Conservation (phyloP, 139 green algal genomes). For the Picochlorum sp. region DNA sequence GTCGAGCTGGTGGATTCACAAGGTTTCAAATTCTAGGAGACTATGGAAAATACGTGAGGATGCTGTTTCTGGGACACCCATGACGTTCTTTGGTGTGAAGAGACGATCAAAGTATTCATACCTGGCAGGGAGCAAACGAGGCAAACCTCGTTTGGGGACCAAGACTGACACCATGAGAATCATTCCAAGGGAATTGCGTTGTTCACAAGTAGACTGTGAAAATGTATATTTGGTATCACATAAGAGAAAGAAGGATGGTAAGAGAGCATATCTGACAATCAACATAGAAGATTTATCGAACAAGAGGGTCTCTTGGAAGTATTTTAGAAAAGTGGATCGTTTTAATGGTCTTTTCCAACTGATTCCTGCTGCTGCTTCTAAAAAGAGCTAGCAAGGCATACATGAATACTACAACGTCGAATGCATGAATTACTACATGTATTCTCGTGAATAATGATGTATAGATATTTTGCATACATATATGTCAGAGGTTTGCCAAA, state of each 20-base stretch:
- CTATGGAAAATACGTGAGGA: neutral
- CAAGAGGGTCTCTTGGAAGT: neutral
- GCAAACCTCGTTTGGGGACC: constrained; percentile 5
- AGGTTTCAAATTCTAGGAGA: neutral
- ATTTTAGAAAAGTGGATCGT: neutral
- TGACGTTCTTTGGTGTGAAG: constrained; percentile 1
- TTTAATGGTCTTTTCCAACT: neutral
- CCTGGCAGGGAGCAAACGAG: neutral
- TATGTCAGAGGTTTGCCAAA: too few species aligned
- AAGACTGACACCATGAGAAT: constrained; percentile 1
- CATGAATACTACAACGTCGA: too few species aligned
- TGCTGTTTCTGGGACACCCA: constrained; percentile 1
- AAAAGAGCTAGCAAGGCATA: neutral
- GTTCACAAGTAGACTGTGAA: neutral
- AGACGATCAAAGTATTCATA: constrained; percentile 3
- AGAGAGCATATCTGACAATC: neutral
- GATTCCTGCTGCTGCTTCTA: neutral
- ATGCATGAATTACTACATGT: too few species aligned
- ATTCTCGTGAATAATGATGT: too few species aligned
- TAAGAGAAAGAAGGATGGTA: constrained; percentile 3
- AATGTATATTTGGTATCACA: constrained; percentile 3
- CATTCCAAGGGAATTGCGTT: neutral
- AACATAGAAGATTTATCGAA: neutral
- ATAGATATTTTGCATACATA: too few species aligned
- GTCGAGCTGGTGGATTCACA: constrained; percentile 1